These are phyloP conservation scores for Mrakia gelida DNA, from an alignment of 768 basidiomycete species.

Conservation along the genomic window DNA sequence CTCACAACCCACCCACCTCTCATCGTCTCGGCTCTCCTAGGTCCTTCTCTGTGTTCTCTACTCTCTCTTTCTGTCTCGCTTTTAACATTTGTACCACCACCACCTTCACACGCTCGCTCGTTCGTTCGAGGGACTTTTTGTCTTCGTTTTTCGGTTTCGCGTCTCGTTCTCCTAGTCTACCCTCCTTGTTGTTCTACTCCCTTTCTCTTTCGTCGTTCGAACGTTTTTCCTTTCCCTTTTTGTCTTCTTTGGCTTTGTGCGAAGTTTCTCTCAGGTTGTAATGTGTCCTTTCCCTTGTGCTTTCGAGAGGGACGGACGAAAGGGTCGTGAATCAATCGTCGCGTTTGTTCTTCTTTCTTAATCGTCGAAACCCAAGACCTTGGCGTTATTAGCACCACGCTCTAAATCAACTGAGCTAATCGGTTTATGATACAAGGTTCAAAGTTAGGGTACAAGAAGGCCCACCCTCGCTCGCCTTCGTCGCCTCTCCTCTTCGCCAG, in stretches of 20 bases:
- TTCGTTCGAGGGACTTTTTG: neutral
- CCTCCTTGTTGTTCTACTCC: neutral
- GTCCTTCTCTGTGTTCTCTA: neutral
- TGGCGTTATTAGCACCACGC: slow-evolving; percentile 27
- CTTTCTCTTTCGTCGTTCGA: neutral
- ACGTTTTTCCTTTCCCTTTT: neutral
- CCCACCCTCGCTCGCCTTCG: too few relatives aligned
- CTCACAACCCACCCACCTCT: too few relatives aligned
- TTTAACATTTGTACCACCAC: neutral
- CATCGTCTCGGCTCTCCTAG: neutral
- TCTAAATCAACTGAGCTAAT: slow-evolving; percentile 19
- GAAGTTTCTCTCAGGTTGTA: too few relatives aligned
- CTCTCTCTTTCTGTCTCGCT: neutral
- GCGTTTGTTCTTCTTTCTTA: too few relatives aligned
- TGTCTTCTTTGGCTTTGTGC: too few relatives aligned
- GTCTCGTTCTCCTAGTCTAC: neutral
- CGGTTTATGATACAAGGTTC: neutral
- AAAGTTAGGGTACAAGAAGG: too few relatives aligned
- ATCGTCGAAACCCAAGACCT: slow-evolving; percentile 27
- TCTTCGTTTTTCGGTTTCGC: neutral
- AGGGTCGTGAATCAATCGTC: too few relatives aligned
- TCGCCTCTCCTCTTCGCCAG: too few relatives aligned
- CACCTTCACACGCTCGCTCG: neutral
- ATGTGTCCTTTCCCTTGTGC: too few relatives aligned
- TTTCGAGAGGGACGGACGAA: too few relatives aligned